Base-by-base conservation (phyloP, 495 filamentous ascomycete genomes). In the Talaromyces wortmannii region DNA sequence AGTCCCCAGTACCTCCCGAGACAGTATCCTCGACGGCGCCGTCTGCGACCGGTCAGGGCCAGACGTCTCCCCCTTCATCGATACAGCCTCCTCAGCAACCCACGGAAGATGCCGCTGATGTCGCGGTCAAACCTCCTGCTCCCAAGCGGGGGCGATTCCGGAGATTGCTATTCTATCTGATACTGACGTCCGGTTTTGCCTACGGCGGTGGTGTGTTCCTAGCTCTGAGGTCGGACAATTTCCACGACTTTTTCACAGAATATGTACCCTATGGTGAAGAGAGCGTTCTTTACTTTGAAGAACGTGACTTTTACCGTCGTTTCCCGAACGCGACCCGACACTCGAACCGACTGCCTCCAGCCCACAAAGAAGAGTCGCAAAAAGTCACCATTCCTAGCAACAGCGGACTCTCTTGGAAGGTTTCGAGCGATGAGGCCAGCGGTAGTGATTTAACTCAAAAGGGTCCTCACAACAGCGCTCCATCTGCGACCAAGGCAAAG, bases 221-320 rank as follows among this genome's bases (percentile, higher is more conserved):
- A 64, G 94, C 94, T 18, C 80, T 95, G 57, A 83, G 91, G 70
- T 94, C 85, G 59, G 94, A 98, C 74, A 96, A 92, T 69, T 97
- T 97, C 79, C 95, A 98, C 67, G 94, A 98, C 66, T 96, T 97
- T 75, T 98, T 98, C 75, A 97, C 95, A 45, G 92, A 96, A 71
- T 98, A 94, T 69, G 71, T 98, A 6, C 94, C 94, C 3, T 96
- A 90, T 56, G 95, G 92, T 52, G 94, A 98, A 72, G 89, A 96
- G 61, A 85, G 85, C 13, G 94, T 98, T 29, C 82, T 95, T n/a
- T 97, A 95, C 73, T 88, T 98, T 56, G 94, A 98, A 72, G 94
- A 98, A 72, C 83, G 89, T 45, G 91, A 96, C 68, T 97, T 95
- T 72, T 84, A 88, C 61, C 89, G 87, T 68, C 84, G 92, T 17